Evolutionary conservation across 75 land plant species (phyloP).

Genomic region (Cupressus sempervirens): DNA sequence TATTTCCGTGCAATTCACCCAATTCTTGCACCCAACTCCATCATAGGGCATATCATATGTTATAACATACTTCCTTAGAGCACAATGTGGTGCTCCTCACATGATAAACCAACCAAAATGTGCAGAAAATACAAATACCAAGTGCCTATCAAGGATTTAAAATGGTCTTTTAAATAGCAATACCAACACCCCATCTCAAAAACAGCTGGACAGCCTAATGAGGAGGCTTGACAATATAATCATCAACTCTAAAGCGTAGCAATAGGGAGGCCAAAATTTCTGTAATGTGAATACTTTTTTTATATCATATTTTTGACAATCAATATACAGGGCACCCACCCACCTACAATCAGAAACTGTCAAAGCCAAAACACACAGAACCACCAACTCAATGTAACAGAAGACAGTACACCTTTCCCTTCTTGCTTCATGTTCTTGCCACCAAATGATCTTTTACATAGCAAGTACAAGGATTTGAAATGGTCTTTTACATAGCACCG

Average conservation of each 20-base stretch:
- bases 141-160: neutral
- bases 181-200: neutral
- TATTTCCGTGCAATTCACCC: neutral
- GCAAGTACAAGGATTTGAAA: neutral
- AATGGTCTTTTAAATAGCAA: neutral
- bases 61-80: neutral
- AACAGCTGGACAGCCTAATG: neutral
- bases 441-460: too few relatives aligned
- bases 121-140: neutral
- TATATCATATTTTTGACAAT: too few relatives aligned
- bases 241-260: neutral
- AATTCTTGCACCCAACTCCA: neutral
- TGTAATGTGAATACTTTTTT: neutral
- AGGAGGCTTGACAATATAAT: neutral
- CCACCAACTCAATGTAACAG: too few relatives aligned
- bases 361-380: too few relatives aligned
- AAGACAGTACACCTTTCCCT: too few relatives aligned
- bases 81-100: neutral
- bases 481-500: neutral
- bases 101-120: neutral
- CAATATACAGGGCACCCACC: too few relatives aligned
- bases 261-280: too few relatives aligned
- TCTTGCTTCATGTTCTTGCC: too few relatives aligned
- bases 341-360: too few relatives aligned
- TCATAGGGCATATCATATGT: neutral